A percentile compares a stretch with the other conserved stretches of the same genome.
These are phyloP conservation scores for Aspergillus egyptiacus DNA, from an alignment of 495 filamentous ascomycete genomes.

Conservation along the genomic window DNA sequence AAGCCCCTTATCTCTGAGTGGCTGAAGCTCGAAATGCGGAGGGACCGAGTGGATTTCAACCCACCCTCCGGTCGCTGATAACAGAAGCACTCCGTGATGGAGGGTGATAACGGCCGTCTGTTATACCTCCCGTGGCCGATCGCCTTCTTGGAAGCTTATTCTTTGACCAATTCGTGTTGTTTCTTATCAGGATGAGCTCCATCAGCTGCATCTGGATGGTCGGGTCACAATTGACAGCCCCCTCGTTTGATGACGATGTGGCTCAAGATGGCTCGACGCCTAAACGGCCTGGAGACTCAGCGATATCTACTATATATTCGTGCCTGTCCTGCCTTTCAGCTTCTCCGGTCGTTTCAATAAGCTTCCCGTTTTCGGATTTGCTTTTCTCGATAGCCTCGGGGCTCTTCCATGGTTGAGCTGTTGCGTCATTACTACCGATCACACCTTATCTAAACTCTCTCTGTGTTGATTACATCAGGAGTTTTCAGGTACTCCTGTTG, in stretches of 20 bases:
- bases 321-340: too few relatives aligned
- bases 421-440: slow-evolving; percentile 5
- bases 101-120: slow-evolving; percentile 18
- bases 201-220: neutral
- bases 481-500: neutral
- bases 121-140: slow-evolving; percentile 8
- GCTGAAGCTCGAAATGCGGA: slow-evolving; percentile 18
- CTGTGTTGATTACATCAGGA: slow-evolving; percentile 6
- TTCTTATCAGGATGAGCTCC: slow-evolving; percentile 11
- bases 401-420: neutral
- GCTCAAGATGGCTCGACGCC: too few relatives aligned
- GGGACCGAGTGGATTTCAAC: slow-evolving; percentile 10
- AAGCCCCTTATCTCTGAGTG: neutral
- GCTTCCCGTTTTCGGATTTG: neutral
- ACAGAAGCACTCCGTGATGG: slow-evolving; percentile 12
- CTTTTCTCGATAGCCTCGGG: neutral
- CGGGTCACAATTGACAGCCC: neutral
- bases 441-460: neutral
- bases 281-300: neutral
- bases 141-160: slow-evolving; percentile 2
- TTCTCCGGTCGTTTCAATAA: neutral
- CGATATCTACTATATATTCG: too few relatives aligned
- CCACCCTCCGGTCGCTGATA: slow-evolving; percentile 14
- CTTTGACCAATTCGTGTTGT: slow-evolving; percentile 10
- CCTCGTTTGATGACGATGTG: neutral